phyloP scores from a whole-genome alignment of 495 filamentous ascomycete genomes.

The Neurospora sp. region DNA sequence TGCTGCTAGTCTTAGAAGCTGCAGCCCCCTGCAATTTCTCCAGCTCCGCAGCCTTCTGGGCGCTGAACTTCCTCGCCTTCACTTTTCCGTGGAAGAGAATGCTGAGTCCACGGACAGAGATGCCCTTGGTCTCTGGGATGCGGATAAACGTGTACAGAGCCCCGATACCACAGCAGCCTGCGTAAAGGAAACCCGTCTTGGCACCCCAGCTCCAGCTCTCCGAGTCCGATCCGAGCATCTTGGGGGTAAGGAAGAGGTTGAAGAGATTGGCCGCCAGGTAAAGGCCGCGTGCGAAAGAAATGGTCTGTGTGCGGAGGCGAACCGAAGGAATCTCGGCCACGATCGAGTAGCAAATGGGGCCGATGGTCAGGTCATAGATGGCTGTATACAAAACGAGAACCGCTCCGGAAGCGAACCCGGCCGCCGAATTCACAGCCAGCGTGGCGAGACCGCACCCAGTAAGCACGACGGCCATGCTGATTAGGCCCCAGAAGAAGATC shows the following conservation, averaged over 20 bases:
- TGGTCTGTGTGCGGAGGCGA: slow-evolving; percentile 42
- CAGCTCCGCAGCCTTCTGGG: slow-evolving; percentile 3
- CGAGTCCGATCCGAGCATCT: slow-evolving; percentile 31
- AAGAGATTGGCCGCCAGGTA: slow-evolving; percentile 42
- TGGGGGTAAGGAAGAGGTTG: slow-evolving; percentile 37
- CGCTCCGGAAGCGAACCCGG: slow-evolving; percentile 38
- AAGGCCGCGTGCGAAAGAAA: slow-evolving; percentile 45
- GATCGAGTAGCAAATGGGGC: slow-evolving; percentile 49
- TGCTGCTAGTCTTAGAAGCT: neutral
- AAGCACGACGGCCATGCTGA: slow-evolving; percentile 31
- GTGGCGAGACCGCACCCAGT: slow-evolving; percentile 16
- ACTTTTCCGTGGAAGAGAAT: slow-evolving; percentile 45
- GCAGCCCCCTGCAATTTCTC: neutral
- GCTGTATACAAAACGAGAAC: slow-evolving; percentile 42
- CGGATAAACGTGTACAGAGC: slow-evolving; percentile 30
- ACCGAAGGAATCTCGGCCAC: slow-evolving; percentile 49
- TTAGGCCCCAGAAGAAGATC: slow-evolving; percentile 42
- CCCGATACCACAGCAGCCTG: slow-evolving; percentile 37
- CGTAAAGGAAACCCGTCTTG: slow-evolving; percentile 48
- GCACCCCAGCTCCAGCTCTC: slow-evolving; percentile 43
- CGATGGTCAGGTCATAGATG: slow-evolving; percentile 47
- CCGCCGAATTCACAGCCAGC: slow-evolving; percentile 14
- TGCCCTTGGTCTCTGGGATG: slow-evolving; percentile 34
- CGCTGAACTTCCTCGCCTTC: slow-evolving; percentile 35
- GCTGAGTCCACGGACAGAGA: slow-evolving; percentile 47